Evolutionary conservation across 1,284 basidiomycete genomes (phyloP).

Genomic region (Boletus nobilissimus): DNA sequence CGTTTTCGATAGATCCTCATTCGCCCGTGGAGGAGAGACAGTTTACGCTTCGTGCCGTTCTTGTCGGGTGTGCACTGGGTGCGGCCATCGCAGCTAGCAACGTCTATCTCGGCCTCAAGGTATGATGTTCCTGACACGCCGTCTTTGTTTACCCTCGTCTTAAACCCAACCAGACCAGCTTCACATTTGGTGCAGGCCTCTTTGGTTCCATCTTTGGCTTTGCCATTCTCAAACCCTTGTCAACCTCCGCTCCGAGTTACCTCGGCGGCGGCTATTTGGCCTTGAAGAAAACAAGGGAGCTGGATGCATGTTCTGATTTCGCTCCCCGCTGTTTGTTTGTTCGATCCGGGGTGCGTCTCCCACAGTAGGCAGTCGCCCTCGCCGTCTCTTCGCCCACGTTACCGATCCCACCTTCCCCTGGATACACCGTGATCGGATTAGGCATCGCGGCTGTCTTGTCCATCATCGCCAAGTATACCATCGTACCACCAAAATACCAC

Average conservation of each 20-base stretch:
- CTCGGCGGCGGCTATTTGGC: conserved; percentile 71
- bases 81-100: conserved; percentile 69
- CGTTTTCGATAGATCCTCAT: conserved; percentile 65
- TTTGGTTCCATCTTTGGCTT: conserved; percentile 60
- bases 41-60: conserved; percentile 65
- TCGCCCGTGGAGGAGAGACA: conserved; percentile 63
- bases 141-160: not conserved
- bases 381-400: conserved; percentile 26
- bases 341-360: conserved; percentile 26
- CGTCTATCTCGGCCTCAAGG: conserved; percentile 74
- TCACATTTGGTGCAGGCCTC: conserved; percentile 70
- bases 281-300: conserved; percentile 74
- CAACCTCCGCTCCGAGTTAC: conserved; percentile 58
- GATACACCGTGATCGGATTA: conserved; percentile 28
- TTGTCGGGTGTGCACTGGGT: conserved; percentile 61
- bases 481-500: conserved; percentile 32
- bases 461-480: conserved; percentile 25
- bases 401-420: conserved; percentile 29
- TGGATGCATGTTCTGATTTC: conserved; percentile 19
- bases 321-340: conserved; percentile 1
- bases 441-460: conserved; percentile 22
- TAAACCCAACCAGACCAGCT: conserved; percentile 56
- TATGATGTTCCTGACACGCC: conserved; percentile 1
- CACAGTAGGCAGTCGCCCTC: conserved; percentile 10
- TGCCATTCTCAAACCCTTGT: conserved; percentile 70